phyloP scores from a whole-genome alignment of 495 filamentous ascomycete genomes.

The Annulohypoxylon bovei region DNA sequence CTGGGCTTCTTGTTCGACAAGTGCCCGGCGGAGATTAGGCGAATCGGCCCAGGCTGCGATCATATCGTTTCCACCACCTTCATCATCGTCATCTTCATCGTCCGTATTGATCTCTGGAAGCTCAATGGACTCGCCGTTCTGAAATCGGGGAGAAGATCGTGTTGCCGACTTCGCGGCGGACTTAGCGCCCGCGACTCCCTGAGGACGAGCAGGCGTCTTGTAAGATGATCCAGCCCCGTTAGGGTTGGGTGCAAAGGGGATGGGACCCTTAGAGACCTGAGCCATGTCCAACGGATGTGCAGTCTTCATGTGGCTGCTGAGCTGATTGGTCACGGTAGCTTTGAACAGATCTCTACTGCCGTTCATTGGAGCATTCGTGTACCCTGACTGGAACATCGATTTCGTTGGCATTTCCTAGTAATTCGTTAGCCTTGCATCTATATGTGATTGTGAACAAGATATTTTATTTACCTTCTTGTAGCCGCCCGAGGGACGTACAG shows the following conservation, averaged over 20 bases:
- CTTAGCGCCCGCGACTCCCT: conserved; percentile 54
- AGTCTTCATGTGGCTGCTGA: conserved; percentile 66
- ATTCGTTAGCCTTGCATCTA: conserved; percentile 12
- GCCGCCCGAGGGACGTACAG: conserved; percentile 82
- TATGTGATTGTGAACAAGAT: neutral
- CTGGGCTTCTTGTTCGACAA: conserved; percentile 79
- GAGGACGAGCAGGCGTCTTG: conserved; percentile 69
- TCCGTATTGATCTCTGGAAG: conserved; percentile 91
- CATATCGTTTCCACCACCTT: conserved; percentile 63
- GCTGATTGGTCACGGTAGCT: conserved; percentile 61
- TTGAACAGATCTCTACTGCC: conserved; percentile 55
- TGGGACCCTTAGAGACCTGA: conserved; percentile 85
- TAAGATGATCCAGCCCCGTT: conserved; percentile 61
- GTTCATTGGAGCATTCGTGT: conserved; percentile 60
- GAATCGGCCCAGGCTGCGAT: conserved; percentile 86
- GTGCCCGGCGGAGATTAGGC: conserved; percentile 73
- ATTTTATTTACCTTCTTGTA: conserved; percentile 72
- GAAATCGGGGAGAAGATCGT: conserved; percentile 80
- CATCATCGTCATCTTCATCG: conserved; percentile 81
- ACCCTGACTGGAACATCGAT: conserved; percentile 71
- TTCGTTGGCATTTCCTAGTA: conserved; percentile 67
- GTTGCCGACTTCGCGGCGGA: conserved; percentile 63
- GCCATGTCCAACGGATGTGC: conserved; percentile 78
- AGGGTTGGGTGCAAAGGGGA: conserved; percentile 82
- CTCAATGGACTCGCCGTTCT: conserved; percentile 81